Evolutionary conservation across 495 filamentous ascomycete genomes (phyloP).

Genomic region (Neurospora pannonica): DNA sequence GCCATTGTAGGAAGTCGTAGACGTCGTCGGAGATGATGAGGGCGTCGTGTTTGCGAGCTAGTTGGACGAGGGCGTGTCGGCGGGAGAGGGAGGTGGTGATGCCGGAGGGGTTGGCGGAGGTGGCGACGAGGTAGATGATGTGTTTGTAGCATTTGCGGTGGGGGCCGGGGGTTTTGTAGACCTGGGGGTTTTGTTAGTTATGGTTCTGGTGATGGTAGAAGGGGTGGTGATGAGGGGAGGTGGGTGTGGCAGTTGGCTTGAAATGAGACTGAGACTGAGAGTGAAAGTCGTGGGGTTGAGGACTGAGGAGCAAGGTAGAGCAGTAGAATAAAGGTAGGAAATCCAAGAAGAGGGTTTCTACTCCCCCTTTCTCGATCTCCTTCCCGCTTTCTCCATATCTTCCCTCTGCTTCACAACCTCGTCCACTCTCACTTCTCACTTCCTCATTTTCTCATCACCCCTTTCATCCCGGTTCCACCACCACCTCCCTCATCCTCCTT

Average conservation of each 20-base stretch:
- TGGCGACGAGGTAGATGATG: constrained; percentile 75
- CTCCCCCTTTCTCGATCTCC: background rate
- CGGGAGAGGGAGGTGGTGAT: constrained; percentile 58
- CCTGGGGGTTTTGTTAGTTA: constrained; percentile 3
- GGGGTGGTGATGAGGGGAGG: background rate
- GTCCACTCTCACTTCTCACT: background rate
- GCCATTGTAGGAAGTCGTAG: constrained; percentile 81
- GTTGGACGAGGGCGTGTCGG: constrained; percentile 49
- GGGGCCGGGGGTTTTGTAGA: constrained; percentile 23
- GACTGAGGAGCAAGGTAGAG: background rate
- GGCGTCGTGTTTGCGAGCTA: constrained; percentile 67
- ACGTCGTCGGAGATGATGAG: constrained; percentile 82
- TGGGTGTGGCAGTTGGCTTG: background rate
- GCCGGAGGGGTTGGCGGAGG: constrained; percentile 72
- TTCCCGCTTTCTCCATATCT: background rate
- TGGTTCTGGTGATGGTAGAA: background rate
- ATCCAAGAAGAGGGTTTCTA: background rate
- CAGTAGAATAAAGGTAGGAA: background rate
- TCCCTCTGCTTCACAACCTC: background rate
- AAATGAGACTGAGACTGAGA: background rate
- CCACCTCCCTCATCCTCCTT: background rate
- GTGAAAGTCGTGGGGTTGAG: background rate
- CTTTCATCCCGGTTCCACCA: background rate
- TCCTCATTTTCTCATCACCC: background rate
- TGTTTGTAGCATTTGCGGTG: constrained; percentile 66